Conservation (phyloP, 352 stramenopile genomes). For the Halophytophthora batemanensis region DNA sequence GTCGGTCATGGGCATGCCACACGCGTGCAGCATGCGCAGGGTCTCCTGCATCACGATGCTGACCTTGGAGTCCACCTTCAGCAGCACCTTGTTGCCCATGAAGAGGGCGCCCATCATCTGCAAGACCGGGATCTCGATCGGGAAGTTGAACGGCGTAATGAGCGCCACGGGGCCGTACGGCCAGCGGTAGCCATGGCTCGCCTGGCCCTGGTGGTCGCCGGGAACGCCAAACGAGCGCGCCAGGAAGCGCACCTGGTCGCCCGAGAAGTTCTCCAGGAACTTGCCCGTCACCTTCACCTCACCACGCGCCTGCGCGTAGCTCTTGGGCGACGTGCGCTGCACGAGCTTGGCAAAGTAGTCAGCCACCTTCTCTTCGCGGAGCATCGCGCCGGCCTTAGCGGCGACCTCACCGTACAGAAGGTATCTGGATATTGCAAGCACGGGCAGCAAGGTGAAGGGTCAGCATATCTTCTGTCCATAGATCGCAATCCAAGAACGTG, state of each 20-base stretch:
- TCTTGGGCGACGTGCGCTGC: conserved; percentile 97
- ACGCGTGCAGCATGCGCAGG: conserved; percentile 93
- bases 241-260: conserved; percentile 96
- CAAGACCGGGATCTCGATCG: conserved; percentile 97
- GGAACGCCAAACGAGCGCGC: conserved; percentile 94
- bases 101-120: conserved; percentile 98
- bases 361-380: conserved; percentile 87
- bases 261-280: conserved; percentile 98
- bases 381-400: conserved; percentile 75
- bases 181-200: conserved; percentile 94
- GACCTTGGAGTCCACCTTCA: conserved; percentile 96
- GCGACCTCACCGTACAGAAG: conserved; percentile 77
- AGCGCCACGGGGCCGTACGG: conserved; percentile 95
- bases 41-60: conserved; percentile 98
- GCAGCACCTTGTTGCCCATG: conserved; percentile 98
- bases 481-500: neutral
- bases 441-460: neutral
- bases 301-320: conserved; percentile 91
- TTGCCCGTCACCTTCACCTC: conserved; percentile 93
- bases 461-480: neutral
- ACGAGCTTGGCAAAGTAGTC: conserved; percentile 97
- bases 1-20: conserved; percentile 93
- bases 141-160: conserved; percentile 99
- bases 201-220: conserved; percentile 96
- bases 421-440: conserved; percentile 22